These are phyloP conservation scores for Aureobasidium zeae DNA, from an alignment of 2,329 filamentous ascomycete genomes.

Conservation along the genomic window DNA sequence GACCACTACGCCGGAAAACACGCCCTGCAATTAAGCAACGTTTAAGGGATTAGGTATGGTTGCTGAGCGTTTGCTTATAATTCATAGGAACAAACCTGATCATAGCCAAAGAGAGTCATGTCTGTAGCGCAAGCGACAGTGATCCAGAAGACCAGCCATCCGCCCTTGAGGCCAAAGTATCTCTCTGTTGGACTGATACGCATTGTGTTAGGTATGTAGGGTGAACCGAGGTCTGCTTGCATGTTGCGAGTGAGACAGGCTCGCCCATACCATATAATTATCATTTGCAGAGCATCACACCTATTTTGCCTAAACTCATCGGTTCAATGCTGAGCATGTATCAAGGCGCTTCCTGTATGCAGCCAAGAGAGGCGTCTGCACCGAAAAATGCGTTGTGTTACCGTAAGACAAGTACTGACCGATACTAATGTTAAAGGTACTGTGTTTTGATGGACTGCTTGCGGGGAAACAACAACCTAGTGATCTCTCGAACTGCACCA, in stretches of 20 bases:
- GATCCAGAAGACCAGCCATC: slow-evolving; percentile 42
- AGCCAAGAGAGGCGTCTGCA: not conserved
- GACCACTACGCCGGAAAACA: slow-evolving; percentile 48
- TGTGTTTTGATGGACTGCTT: not conserved
- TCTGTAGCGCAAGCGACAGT: slow-evolving; percentile 39
- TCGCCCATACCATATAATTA: not conserved
- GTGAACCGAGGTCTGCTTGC: too few relatives aligned
- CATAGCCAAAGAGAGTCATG: slow-evolving; percentile 37
- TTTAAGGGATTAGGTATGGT: slow-evolving; percentile 36
- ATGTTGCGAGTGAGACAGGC: not conserved
- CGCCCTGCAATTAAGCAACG: slow-evolving; percentile 30
- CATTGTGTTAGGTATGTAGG: not conserved
- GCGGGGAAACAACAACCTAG: too few relatives aligned
- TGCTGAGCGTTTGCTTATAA: not conserved
- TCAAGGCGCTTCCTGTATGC: not conserved
- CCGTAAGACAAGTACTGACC: too few relatives aligned
- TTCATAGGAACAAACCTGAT: not conserved
- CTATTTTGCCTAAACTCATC: slow-evolving; percentile 7
- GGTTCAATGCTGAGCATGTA: not conserved
- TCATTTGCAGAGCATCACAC: not conserved
- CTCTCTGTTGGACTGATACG: slow-evolving; percentile 23
- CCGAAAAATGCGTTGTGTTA: not conserved
- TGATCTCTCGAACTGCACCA: too few relatives aligned
- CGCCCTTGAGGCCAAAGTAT: slow-evolving; percentile 46
- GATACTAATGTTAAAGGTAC: not conserved